phyloP scores from a whole-genome alignment of 768 basidiomycete genomes.

The Pleurotus salmoneostramineus region DNA sequence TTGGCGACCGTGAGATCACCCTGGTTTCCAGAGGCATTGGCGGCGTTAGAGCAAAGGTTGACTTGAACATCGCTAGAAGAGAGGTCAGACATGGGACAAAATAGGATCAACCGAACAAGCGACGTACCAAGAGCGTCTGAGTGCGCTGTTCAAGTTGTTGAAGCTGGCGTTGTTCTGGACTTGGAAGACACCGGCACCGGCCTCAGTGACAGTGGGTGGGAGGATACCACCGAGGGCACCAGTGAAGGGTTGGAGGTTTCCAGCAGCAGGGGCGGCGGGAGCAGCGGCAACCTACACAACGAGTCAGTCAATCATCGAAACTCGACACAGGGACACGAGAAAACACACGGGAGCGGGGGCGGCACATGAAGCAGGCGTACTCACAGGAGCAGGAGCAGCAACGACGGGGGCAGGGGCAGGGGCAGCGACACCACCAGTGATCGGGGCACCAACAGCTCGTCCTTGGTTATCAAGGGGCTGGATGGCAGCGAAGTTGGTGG shows the following conservation, averaged over 20 bases:
- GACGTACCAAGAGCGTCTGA: slow-evolving; percentile 43
- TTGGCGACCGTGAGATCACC: slow-evolving; percentile 41
- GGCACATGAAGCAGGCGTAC: not conserved
- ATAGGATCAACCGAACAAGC: not conserved
- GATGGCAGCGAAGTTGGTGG: slow-evolving; percentile 34
- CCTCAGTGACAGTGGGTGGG: slow-evolving; percentile 39
- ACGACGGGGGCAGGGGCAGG: slow-evolving; percentile 7
- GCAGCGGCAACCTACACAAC: not conserved
- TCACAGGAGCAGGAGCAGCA: not conserved
- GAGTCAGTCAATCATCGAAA: not conserved
- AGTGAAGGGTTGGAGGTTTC: slow-evolving; percentile 48
- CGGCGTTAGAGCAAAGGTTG: slow-evolving; percentile 55
- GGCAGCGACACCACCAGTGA: slow-evolving; percentile 17
- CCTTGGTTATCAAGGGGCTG: slow-evolving; percentile 40
- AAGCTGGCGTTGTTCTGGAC: slow-evolving; percentile 44
- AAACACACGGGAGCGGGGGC: not conserved
- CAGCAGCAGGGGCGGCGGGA: slow-evolving; percentile 10
- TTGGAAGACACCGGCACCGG: slow-evolving; percentile 40
- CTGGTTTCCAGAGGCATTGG: slow-evolving; percentile 47
- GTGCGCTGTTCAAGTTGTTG: slow-evolving; percentile 39
- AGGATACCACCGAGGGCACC: slow-evolving; percentile 40
- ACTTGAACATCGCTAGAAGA: slow-evolving; percentile 46
- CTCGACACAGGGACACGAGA: no score
- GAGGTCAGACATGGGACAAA: not conserved
- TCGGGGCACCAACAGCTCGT: slow-evolving; percentile 24